A percentile compares a stretch with the other conserved stretches of the same genome.
Evolutionary conservation across 2,329 filamentous ascomycete genomes (phyloP).

Genomic region (Cladosporium halotolerans): DNA sequence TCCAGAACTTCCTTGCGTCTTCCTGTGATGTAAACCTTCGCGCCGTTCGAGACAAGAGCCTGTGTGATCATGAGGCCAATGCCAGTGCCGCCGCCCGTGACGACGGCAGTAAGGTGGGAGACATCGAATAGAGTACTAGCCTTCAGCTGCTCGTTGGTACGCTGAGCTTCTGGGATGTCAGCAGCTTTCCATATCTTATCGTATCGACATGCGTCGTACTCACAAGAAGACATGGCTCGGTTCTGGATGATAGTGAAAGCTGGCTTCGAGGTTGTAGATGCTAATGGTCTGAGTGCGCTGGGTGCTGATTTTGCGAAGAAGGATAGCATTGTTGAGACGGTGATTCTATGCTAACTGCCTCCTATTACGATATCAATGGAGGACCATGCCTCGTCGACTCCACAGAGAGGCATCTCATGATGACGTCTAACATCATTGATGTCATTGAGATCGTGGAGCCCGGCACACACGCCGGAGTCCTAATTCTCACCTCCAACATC

Average conservation of each 20-base stretch:
- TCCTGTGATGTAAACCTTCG: constrained; percentile 44
- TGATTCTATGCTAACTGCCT: neutral
- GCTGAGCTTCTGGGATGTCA: constrained; percentile 1
- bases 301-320: constrained; percentile 15
- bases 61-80: constrained; percentile 36
- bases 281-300: constrained; percentile 3
- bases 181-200: neutral
- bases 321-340: constrained; percentile 14
- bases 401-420: constrained; percentile 5
- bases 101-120: constrained; percentile 39
- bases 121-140: constrained; percentile 41
- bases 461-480: too few species aligned
- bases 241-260: constrained; percentile 14
- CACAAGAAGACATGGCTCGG: constrained; percentile 18
- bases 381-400: neutral
- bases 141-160: constrained; percentile 34
- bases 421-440: constrained; percentile 6
- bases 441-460: neutral
- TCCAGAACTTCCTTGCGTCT: constrained; percentile 40
- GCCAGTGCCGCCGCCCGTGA: constrained; percentile 42
- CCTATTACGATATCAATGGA: neutral
- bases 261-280: constrained; percentile 15
- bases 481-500: too few species aligned
- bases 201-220: neutral
- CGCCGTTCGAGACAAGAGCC: constrained; percentile 31